These are phyloP conservation scores for Chamaenerion angustifolium DNA, from an alignment of 345 rosid genomes.

Conservation along the genomic window DNA sequence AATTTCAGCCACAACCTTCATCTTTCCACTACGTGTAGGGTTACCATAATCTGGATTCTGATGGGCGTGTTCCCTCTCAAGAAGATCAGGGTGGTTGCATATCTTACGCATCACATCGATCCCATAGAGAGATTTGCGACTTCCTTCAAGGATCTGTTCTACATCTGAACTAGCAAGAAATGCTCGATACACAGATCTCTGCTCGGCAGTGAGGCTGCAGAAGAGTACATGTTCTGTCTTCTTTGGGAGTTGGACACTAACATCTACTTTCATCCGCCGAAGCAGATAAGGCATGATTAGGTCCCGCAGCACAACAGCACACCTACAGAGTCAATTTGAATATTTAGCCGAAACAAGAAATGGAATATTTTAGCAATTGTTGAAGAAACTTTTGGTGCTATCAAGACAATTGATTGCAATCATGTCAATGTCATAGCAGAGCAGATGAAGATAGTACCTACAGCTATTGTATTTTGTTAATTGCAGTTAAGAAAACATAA, in stretches of 20 bases:
- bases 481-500: slow-evolving; percentile 6
- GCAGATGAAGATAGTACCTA: too few species aligned
- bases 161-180: slow-evolving; percentile 98
- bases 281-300: slow-evolving; percentile 97
- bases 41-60: slow-evolving; percentile 83
- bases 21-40: slow-evolving; percentile 83
- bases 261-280: slow-evolving; percentile 91
- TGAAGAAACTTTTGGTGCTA: neutral
- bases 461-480: too few species aligned
- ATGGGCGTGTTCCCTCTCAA: slow-evolving; percentile 78
- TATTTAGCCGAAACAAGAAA: neutral
- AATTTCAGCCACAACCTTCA: slow-evolving; percentile 77
- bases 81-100: slow-evolving; percentile 97
- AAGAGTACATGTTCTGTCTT: slow-evolving; percentile 94
- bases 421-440: too few species aligned
- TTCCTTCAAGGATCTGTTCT: slow-evolving; percentile 75
- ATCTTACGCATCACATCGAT: slow-evolving; percentile 99
- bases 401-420: neutral
- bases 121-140: slow-evolving; percentile 71
- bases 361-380: too few species aligned
- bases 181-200: slow-evolving; percentile 74
- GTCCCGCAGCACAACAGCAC: slow-evolving; percentile 95
- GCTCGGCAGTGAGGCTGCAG: slow-evolving; percentile 89
- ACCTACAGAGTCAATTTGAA: slow-evolving; percentile 32
- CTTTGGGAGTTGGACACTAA: slow-evolving; percentile 72